phyloP scores from a whole-genome alignment of 2,329 filamentous ascomycete species.

The Torrubiella hemipterigena region DNA sequence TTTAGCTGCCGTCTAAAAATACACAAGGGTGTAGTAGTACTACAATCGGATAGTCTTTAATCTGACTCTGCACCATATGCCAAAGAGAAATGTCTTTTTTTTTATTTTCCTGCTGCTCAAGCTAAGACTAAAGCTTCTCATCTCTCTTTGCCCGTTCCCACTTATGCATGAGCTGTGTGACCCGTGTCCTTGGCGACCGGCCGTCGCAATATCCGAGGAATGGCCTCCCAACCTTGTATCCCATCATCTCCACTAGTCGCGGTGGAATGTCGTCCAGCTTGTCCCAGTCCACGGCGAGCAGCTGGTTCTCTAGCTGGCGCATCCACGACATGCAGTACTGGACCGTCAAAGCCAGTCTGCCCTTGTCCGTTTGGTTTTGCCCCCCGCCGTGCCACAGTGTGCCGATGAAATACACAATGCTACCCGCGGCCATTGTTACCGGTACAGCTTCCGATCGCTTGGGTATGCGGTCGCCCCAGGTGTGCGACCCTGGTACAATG shows the following conservation, averaged over 20 bases:
- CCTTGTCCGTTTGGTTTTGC: slow-evolving; percentile 15
- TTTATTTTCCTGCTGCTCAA: too few species aligned
- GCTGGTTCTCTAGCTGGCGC: slow-evolving; percentile 23
- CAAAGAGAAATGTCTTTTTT: too few species aligned
- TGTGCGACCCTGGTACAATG: slow-evolving; percentile 21
- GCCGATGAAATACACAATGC: slow-evolving; percentile 20
- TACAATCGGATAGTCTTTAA: too few species aligned
- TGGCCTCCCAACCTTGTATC: slow-evolving; percentile 12
- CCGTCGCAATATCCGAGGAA: slow-evolving; percentile 13
- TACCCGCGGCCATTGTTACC: slow-evolving; percentile 21
- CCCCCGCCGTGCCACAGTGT: slow-evolving; percentile 26
- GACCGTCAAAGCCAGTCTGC: slow-evolving; percentile 22
- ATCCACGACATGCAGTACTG: slow-evolving; percentile 29
- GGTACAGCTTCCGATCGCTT: slow-evolving; percentile 16
- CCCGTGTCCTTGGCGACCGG: slow-evolving; percentile 9
- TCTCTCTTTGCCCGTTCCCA: too few species aligned
- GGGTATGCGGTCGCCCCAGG: slow-evolving; percentile 15
- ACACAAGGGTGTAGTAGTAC: too few species aligned
- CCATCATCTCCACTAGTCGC: slow-evolving; percentile 13
- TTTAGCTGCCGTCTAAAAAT: too few species aligned
- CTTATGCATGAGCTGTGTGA: slow-evolving; percentile 8
- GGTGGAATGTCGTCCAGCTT: slow-evolving; percentile 11
- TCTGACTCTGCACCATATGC: too few species aligned
- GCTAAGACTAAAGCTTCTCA: too few species aligned
- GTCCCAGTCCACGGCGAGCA: slow-evolving; percentile 18